A percentile compares a stretch with the other conserved stretches of the same genome.
phyloP scores from a whole-genome alignment of 2,329 filamentous ascomycete species.

The Fusarium paranaense region DNA sequence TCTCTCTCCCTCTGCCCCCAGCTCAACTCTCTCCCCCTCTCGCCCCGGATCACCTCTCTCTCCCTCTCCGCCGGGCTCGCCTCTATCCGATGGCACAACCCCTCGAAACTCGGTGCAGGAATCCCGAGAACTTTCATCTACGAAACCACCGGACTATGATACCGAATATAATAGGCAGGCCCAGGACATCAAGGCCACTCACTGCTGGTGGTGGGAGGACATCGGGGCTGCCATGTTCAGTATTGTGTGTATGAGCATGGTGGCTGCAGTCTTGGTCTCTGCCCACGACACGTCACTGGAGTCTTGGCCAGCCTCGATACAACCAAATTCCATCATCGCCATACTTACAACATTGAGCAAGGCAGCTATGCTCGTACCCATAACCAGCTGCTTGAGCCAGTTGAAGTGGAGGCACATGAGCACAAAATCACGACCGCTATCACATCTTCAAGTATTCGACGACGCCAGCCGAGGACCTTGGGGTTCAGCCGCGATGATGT shows the following conservation, averaged over 20 bases:
- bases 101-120: background rate
- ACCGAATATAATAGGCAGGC: background rate
- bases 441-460: conserved; percentile 12
- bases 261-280: background rate
- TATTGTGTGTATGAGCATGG: background rate
- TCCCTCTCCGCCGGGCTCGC: background rate
- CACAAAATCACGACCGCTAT: background rate
- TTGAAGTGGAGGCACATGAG: conserved; percentile 12
- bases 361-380: conserved; percentile 6
- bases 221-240: conserved; percentile 2
- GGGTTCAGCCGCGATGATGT: background rate
- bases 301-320: conserved; percentile 5
- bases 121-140: background rate
- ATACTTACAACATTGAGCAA: conserved; percentile 3
- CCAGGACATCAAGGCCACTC: background rate
- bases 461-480: conserved; percentile 13
- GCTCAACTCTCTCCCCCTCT: background rate
- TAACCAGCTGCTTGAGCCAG: conserved; percentile 12
- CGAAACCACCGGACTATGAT: background rate
- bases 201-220: conserved; percentile 17
- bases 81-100: background rate
- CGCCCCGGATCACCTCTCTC: background rate
- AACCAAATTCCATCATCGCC: conserved; percentile 13
- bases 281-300: background rate
- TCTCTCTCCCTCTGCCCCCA: background rate